Evolutionary conservation across 371 early-diverging fungal genomes (phyloP).

Genomic region (Mucor velutinosus): DNA sequence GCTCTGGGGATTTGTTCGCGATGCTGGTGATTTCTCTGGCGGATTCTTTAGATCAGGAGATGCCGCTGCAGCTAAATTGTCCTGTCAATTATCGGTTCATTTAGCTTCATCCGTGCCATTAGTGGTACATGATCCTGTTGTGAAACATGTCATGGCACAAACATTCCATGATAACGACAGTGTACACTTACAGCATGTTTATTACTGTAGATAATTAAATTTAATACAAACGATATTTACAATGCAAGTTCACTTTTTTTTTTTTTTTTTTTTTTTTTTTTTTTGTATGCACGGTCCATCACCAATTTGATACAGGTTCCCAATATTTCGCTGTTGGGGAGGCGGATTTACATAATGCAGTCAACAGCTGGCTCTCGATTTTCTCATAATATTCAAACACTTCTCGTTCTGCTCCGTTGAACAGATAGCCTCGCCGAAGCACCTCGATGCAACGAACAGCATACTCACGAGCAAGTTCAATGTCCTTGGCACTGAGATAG

Average conservation of each 20-base stretch:
- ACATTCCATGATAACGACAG: constrained; percentile 8
- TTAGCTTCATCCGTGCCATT: constrained; percentile 25
- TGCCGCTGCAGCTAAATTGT: constrained; percentile 31
- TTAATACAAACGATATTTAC: not conserved
- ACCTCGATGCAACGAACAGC: constrained; percentile 34
- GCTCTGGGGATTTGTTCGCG: constrained; percentile 44
- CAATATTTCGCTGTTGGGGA: constrained; percentile 22
- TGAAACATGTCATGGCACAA: constrained; percentile 15
- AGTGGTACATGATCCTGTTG: constrained; percentile 23
- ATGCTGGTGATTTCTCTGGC: constrained; percentile 34
- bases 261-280: no score
- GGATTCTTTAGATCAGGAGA: constrained; percentile 27
- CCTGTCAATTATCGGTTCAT: constrained; percentile 40
- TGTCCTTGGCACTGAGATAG: constrained; percentile 19
- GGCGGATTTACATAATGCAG: constrained; percentile 3
- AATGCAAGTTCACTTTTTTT: constrained; percentile 1
- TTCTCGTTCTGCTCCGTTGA: constrained; percentile 35
- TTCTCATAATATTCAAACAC: constrained; percentile 40
- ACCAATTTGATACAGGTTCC: constrained; percentile 18
- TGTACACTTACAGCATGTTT: not conserved
- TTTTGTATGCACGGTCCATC: not conserved
- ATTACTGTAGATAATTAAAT: not conserved
- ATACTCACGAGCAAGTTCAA: constrained; percentile 31
- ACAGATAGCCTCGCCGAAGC: constrained; percentile 35
- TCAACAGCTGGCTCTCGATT: constrained; percentile 27